Evolutionary conservation across 768 basidiomycete genomes (phyloP).

Genomic region (Boletellus ananas): DNA sequence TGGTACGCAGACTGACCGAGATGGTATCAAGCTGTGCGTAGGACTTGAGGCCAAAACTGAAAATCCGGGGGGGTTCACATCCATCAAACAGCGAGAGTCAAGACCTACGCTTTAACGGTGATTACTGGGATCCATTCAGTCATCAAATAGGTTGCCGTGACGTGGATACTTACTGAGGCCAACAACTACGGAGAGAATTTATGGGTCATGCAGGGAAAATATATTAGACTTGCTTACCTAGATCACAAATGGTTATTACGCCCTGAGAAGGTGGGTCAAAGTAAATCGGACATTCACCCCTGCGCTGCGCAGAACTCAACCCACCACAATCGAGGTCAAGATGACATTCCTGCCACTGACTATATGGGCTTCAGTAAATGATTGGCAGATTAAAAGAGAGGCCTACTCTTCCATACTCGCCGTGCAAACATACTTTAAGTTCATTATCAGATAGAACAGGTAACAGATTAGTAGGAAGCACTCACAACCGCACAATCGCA

Average conservation of each 20-base stretch:
- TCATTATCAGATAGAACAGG: not conserved
- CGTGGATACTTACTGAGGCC: slow-evolving; percentile 8
- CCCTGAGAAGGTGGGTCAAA: slow-evolving; percentile 23
- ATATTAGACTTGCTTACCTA: slow-evolving; percentile 36
- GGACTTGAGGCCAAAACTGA: slow-evolving; percentile 37
- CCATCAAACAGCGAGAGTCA: not conserved
- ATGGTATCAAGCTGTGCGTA: slow-evolving; percentile 36
- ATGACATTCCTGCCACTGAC: slow-evolving; percentile 41
- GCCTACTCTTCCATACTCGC: slow-evolving; percentile 48
- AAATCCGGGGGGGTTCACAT: not conserved
- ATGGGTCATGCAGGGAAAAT: not conserved
- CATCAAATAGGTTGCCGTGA: not conserved
- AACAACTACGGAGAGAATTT: slow-evolving; percentile 1
- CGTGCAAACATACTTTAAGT: slow-evolving; percentile 41
- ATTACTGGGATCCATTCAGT: slow-evolving; percentile 35
- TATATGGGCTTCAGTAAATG: slow-evolving; percentile 26
- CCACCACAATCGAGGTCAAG: slow-evolving; percentile 45
- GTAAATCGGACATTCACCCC: not conserved
- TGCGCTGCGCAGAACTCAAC: slow-evolving; percentile 11
- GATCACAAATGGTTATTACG: slow-evolving; percentile 37
- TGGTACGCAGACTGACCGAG: slow-evolving; percentile 31
- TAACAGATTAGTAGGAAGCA: not conserved
- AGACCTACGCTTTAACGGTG: slow-evolving; percentile 45
- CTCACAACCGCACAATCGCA: slow-evolving; percentile 43
- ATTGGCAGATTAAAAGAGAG: not conserved